Evolutionary conservation across 208 protist species (phyloP).

Genomic region (Zelonia costaricensis): DNA sequence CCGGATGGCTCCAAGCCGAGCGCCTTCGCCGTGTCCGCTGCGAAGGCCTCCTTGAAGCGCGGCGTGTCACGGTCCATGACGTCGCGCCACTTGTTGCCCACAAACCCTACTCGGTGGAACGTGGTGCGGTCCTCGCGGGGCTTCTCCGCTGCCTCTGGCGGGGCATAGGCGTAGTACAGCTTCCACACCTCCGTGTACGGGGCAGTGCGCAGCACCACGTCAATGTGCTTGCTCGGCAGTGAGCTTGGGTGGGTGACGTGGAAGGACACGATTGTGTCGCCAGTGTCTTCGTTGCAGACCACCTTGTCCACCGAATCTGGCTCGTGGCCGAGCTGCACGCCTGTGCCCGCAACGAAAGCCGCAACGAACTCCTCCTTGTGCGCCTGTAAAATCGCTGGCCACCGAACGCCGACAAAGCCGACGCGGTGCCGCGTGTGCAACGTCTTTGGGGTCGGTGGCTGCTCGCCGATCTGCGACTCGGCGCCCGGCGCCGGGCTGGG

Average conservation of each 20-base stretch:
- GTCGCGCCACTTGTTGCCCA: slow-evolving; percentile 51
- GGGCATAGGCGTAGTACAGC: slow-evolving; percentile 46
- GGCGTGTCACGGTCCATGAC: slow-evolving; percentile 37
- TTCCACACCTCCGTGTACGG: slow-evolving; percentile 60
- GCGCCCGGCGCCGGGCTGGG: not conserved
- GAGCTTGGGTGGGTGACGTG: slow-evolving; percentile 36
- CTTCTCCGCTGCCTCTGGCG: not conserved
- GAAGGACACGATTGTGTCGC: slow-evolving; percentile 65
- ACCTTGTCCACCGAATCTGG: slow-evolving; percentile 47
- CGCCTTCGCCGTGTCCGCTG: slow-evolving; percentile 44
- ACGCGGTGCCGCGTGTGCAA: slow-evolving; percentile 48
- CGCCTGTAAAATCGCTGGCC: slow-evolving; percentile 40
- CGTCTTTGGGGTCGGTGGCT: not conserved
- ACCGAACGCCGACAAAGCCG: slow-evolving; percentile 63
- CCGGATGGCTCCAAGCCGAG: slow-evolving; percentile 30
- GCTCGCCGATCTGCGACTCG: not conserved
- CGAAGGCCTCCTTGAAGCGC: slow-evolving; percentile 44
- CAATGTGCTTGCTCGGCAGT: slow-evolving; percentile 46
- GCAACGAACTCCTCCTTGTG: slow-evolving; percentile 33
- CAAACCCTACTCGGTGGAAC: slow-evolving; percentile 75
- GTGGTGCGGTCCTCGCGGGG: slow-evolving; percentile 26
- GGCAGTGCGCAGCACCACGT: slow-evolving; percentile 39
- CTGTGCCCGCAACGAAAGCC: slow-evolving; percentile 47
- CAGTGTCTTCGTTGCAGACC: slow-evolving; percentile 42
- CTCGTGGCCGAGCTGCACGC: slow-evolving; percentile 28